Conservation (phyloP, 768 basidiomycete genomes). For the Royoungia palumana region DNA sequence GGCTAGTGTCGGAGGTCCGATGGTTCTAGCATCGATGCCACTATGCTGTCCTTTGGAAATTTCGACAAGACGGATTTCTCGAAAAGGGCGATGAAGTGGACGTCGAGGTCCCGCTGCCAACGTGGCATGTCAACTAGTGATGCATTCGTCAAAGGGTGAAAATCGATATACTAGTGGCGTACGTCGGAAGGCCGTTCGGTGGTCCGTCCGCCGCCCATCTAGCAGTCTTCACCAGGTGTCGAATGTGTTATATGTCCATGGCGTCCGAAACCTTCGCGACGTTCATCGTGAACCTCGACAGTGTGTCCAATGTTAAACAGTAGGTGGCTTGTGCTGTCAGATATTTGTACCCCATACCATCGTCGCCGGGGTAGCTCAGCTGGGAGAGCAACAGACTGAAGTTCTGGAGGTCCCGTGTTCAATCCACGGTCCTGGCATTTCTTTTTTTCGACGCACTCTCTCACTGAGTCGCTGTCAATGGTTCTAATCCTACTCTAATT, state of each 20-base stretch:
- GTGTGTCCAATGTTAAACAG: too few species aligned
- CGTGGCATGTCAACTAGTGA: neutral
- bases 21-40: conserved; percentile 5
- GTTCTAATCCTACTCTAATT: too few species aligned
- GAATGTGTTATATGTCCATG: neutral
- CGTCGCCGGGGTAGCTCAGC: conserved; percentile 63
- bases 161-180: neutral
- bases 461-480: too few species aligned
- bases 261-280: neutral
- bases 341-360: too few species aligned
- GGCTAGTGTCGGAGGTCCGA: conserved; percentile 8
- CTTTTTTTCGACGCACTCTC: too few species aligned
- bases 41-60: conserved; percentile 8
- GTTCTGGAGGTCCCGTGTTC: conserved; percentile 78
- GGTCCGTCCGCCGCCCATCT: neutral
- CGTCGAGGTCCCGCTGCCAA: conserved; percentile 17
- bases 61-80: conserved; percentile 2
- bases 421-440: conserved; percentile 72
- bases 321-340: too few species aligned
- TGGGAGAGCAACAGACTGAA: conserved; percentile 78
- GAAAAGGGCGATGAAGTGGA: conserved; percentile 14
- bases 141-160: conserved; percentile 10
- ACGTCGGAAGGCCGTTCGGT: neutral
- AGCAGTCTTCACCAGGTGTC: neutral
- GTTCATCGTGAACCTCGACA: too few species aligned